Conservation (phyloP, 306 rosid species). For the Cucumis hystrix region DNA sequence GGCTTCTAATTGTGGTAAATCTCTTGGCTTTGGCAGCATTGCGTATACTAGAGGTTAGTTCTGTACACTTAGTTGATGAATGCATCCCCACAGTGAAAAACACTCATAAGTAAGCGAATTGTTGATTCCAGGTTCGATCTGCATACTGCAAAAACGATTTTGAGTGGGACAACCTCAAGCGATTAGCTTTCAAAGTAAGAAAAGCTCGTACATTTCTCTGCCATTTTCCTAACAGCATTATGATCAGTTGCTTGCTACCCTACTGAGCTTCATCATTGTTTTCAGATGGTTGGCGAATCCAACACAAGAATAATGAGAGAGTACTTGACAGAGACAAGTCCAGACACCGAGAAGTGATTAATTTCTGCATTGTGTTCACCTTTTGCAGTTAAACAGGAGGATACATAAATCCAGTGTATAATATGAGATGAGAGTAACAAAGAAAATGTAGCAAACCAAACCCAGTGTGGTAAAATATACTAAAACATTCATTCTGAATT, state of each 20-base stretch:
- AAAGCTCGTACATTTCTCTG: not conserved
- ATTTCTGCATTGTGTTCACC: not conserved
- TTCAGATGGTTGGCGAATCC: conserved; percentile 60
- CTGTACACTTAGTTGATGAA: not conserved
- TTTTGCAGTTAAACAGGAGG: not conserved
- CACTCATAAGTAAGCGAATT: not conserved
- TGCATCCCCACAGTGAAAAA: not conserved
- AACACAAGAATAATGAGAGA: conserved; percentile 78
- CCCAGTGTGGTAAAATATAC: not conserved
- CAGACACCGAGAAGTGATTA: conserved; percentile 25
- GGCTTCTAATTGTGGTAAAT: not conserved
- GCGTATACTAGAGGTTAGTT: conserved; percentile 74
- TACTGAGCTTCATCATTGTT: conserved; percentile 7
- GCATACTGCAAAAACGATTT: conserved; percentile 80
- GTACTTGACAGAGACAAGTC: conserved; percentile 57
- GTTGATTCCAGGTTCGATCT: conserved; percentile 52
- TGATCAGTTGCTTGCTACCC: not conserved
- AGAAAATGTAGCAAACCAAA: not conserved
- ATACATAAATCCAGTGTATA: not conserved
- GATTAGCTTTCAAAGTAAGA: conserved; percentile 51
- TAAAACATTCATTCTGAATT: not conserved
- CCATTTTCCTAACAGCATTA: not conserved
- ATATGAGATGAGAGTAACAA: not conserved
- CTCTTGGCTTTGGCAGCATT: conserved; percentile 43
- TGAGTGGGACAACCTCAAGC: conserved; percentile 79